Percentiles rank a stretch among this genome's conserved stretches.
Evolutionary conservation across 164 flowering plant genomes (phyloP).

Genomic region (Berberis vulgaris): DNA sequence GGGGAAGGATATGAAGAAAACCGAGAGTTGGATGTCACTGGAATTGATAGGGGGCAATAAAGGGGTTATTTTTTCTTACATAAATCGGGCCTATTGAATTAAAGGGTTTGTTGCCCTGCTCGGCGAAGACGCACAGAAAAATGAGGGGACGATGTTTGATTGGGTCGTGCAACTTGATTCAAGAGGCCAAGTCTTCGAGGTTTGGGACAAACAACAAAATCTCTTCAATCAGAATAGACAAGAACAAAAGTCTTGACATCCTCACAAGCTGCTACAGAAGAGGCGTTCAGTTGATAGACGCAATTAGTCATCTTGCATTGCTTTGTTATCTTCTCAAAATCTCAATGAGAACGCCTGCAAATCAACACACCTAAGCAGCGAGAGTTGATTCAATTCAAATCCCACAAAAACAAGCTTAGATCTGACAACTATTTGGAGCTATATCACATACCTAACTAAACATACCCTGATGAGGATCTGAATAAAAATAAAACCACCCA

Average conservation of each 20-base stretch:
- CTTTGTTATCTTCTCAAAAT: background rate
- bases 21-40: background rate
- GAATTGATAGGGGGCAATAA: slow-evolving; percentile 10
- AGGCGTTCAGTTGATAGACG: slow-evolving; percentile 39
- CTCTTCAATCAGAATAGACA: slow-evolving; percentile 25
- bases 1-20: background rate
- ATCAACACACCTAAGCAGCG: background rate
- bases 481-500: too few relatives aligned
- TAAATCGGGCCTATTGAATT: slow-evolving; percentile 53
- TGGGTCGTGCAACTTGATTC: slow-evolving; percentile 28
- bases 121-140: slow-evolving; percentile 70
- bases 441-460: too few relatives aligned
- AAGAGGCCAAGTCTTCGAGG: slow-evolving; percentile 61
- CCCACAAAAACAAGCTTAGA: background rate
- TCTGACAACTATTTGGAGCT: too few relatives aligned
- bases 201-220: slow-evolving; percentile 66
- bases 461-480: too few relatives aligned
- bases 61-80: slow-evolving; percentile 33
- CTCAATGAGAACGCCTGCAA: slow-evolving; percentile 14
- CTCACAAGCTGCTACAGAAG: slow-evolving; percentile 18
- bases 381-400: background rate
- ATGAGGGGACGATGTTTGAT: slow-evolving; percentile 50
- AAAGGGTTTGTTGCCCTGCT: slow-evolving; percentile 61
- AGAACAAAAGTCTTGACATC: slow-evolving; percentile 17
- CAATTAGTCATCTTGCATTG: slow-evolving; percentile 55